Conservation (phyloP, 2,329 filamentous ascomycete genomes). For the Botrytis byssoidea region DNA sequence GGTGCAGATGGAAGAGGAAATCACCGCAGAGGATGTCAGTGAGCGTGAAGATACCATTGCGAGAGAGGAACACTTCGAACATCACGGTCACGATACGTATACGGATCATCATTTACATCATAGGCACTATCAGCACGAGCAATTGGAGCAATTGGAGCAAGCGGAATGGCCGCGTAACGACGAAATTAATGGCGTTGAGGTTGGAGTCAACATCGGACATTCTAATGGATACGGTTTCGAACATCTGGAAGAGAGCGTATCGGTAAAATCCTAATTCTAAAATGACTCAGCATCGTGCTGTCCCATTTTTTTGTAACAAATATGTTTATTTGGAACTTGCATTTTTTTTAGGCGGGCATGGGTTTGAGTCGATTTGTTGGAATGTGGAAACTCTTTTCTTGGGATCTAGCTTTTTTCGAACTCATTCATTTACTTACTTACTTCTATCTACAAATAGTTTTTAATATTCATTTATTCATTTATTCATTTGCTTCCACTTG, state of each 20-base stretch:
- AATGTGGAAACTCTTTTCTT: slow-evolving; percentile 9
- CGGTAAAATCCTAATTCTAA: slow-evolving; percentile 15
- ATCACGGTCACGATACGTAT: not conserved
- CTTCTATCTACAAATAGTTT: slow-evolving; percentile 20
- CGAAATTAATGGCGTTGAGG: not conserved
- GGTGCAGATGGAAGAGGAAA: not conserved
- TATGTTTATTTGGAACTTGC: not conserved
- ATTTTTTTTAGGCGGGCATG: not conserved
- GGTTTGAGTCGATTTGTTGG: not conserved
- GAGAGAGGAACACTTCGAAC: not conserved
- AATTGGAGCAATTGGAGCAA: slow-evolving; percentile 5
- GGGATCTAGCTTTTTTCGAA: not conserved
- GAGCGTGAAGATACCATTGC: not conserved
- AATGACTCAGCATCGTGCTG: not conserved
- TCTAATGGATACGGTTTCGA: slow-evolving; percentile 9
- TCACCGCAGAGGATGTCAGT: not conserved
- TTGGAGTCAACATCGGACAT: not conserved
- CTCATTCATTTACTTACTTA: not conserved
- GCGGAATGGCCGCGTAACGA: not conserved
- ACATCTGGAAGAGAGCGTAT: slow-evolving; percentile 17
- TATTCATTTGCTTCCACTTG: slow-evolving; percentile 1
- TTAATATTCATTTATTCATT: slow-evolving; percentile 19
- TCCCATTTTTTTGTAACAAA: slow-evolving; percentile 12
- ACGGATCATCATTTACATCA: not conserved
- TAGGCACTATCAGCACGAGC: not conserved